Base-by-base conservation (phyloP, 129 eudicot species). In the Sambucus nigra region DNA sequence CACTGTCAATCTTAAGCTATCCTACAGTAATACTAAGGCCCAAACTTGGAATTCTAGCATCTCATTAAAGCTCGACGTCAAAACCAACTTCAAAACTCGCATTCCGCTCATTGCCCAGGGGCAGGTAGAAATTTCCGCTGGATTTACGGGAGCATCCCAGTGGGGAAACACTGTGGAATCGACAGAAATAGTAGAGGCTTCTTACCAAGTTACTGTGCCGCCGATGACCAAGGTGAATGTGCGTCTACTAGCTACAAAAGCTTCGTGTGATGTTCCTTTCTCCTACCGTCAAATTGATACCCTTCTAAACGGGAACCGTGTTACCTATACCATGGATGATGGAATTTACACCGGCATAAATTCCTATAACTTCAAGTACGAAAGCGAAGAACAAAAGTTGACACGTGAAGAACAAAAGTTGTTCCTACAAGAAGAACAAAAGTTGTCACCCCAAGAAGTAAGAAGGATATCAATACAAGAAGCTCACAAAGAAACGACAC, bases 201-300 rank as follows among this genome's bases (percentile, higher is more conserved):
- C 14, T 2, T 50, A 20, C 29, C 21, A 0, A 29, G 29, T 23
- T 5, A 21, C 27, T 50, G 55, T 50, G 9, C 55, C 55, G 29
- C 31, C 55, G 7, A 50, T 22, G 55, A 17, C 55, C 15, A 19
- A 11, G 15, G 29, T 50, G n/a, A 50, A 5, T 11, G 29, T 50
- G 16, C 21, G 29, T 20, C 27, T 50, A 5, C 29, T 50, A 50
- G 55, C 55, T 20, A 50, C 55, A 20, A 21, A 20, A 29, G 55
- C 13, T 50, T 50, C 55, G 22, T 50, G 55, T 50, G 29, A 50
- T 21, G 55, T 50, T 50, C 55, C 55, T 16, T 50, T 50, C 55
- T 50, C 55, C 4, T 50, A 50, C 29, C 6, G 28, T 20, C 55
- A 50, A 21, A 28, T 28, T 0, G 55, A 50, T 11, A 20, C 55